Evolutionary conservation across 805 yeast species (phyloP).

Genomic region (Pichia kluyveri): DNA sequence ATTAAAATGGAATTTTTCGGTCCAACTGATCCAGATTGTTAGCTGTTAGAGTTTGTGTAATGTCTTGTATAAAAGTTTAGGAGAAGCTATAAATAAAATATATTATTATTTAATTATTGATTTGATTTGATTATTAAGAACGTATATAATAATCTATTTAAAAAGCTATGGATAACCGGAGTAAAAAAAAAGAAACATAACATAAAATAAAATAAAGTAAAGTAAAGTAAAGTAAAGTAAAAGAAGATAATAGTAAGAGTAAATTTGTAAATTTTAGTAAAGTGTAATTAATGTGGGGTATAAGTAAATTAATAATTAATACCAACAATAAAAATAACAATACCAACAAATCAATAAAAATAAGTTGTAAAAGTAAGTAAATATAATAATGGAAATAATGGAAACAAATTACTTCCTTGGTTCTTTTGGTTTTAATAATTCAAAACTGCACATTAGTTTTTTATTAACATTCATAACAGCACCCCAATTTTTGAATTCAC

Average conservation of each 20-base stretch:
- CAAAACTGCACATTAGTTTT: slow-evolving; percentile 61
- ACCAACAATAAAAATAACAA: not conserved
- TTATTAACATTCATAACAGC: slow-evolving; percentile 71
- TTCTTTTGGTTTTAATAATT: slow-evolving; percentile 31
- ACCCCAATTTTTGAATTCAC: slow-evolving; percentile 73
- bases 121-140: too few relatives aligned
- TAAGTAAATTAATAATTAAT: not conserved
- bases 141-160: too few relatives aligned
- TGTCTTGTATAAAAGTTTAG: too few relatives aligned
- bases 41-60: not conserved
- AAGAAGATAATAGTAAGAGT: too few relatives aligned
- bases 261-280: not conserved
- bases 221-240: too few relatives aligned
- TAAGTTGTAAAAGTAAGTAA: not conserved
- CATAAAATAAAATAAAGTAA: not conserved
- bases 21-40: slow-evolving; percentile 17
- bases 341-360: not conserved
- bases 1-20: slow-evolving; percentile 28
- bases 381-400: too few relatives aligned
- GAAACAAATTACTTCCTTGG: too few relatives aligned
- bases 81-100: too few relatives aligned
- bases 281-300: not conserved
- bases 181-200: too few relatives aligned
- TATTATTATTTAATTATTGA: too few relatives aligned
- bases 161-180: too few relatives aligned